These are phyloP conservation scores for Pyrenochaeta sp. DNA, from an alignment of 2,329 filamentous ascomycete species.

Conservation along the genomic window DNA sequence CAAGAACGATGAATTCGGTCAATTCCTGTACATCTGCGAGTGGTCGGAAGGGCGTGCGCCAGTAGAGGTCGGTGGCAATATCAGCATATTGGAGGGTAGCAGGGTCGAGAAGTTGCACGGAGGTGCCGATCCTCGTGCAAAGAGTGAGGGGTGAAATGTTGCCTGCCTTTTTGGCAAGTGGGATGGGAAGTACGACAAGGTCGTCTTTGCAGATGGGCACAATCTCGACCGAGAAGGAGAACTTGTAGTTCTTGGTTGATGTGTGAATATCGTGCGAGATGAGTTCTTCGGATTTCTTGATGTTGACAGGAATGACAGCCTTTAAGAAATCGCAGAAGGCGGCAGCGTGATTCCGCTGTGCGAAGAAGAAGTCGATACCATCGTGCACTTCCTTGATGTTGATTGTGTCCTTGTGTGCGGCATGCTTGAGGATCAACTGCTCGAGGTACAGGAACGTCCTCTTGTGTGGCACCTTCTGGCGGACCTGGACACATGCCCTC, in stretches of 20 bases:
- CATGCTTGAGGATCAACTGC: conserved; percentile 94
- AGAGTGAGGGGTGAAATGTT: conserved; percentile 88
- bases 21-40: conserved; percentile 85
- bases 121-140: conserved; percentile 87
- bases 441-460: conserved; percentile 84
- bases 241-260: conserved; percentile 90
- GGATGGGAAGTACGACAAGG: conserved; percentile 89
- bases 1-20: conserved; percentile 92
- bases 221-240: conserved; percentile 86
- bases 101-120: conserved; percentile 88
- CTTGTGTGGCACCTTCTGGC: conserved; percentile 97
- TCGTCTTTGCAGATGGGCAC: conserved; percentile 98
- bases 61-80: conserved; percentile 82
- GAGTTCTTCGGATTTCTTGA: conserved; percentile 88
- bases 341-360: conserved; percentile 87
- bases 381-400: conserved; percentile 98
- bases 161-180: conserved; percentile 83
- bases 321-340: conserved; percentile 90
- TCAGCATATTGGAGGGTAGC: conserved; percentile 91
- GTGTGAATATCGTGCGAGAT: conserved; percentile 95
- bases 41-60: conserved; percentile 84
- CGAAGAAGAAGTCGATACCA: conserved; percentile 95
- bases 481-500: conserved; percentile 91
- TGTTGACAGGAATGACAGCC: conserved; percentile 78
- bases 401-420: conserved; percentile 81